Evolutionary conservation across 257 asterid genomes (phyloP), one percentile per base, ranked within the genome.

Genomic region (Phtheirospermum japonicum): DNA sequence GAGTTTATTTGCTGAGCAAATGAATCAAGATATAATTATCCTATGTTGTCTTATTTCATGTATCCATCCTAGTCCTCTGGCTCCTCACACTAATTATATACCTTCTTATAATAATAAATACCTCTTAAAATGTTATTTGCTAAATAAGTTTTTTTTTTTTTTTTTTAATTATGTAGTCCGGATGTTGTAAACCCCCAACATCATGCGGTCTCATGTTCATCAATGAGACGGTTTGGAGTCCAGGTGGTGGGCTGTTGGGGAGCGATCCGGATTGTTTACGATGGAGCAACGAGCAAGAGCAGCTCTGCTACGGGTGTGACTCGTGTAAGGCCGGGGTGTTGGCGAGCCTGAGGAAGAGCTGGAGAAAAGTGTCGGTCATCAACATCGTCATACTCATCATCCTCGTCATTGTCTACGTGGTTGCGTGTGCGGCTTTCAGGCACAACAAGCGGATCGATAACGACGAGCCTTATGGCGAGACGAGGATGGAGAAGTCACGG

Each of bases 121-220:
- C 42, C 42, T 36, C 42, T 36, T 36, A 6, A 36, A 36, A 11
- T 33, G 39, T 33, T 1, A 33, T 33, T 33, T 23, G 28, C 28
- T 23, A 3, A 42, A 42, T 14, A 36, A 6, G 10, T 39, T 10
- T 2, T 2, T 9, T 5, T 2, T 10, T 39, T 39, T 39, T 2
- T 2, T 10, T 4, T 12, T 0, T 39, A 10, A 39, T 1, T 23
- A 16, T 69, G 71, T 68, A 91, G 98, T 91, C 98, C 0, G 96
- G 98, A 63, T 91, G 98, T 64, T 91, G 98, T 85, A 91, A 91
- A 62, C 96, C 98, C 40, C 98, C 95, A 0, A 84, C 95, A 12
- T 75, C 79, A 8, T 91, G 98, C 70, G 95, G 88, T 14, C 88
- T 67, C 6, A 37, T 13, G 5, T 88, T 81, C 77, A 57, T 67